Conservation (phyloP, 2,329 filamentous ascomycete species). For the Pestalotiopsis sp. region DNA sequence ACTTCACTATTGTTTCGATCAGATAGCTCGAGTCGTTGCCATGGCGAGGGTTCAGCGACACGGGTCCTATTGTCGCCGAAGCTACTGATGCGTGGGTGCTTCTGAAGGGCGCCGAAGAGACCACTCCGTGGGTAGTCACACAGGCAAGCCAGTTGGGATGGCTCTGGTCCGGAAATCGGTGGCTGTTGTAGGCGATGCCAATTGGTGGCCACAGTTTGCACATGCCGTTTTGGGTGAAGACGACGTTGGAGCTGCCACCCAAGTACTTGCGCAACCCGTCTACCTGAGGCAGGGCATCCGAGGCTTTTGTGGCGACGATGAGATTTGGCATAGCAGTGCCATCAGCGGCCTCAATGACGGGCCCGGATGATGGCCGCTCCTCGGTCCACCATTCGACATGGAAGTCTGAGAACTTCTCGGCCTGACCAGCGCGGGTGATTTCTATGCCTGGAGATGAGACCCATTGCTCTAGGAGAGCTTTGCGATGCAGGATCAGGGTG, state of each 20-base stretch:
- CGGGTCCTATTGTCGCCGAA: slow-evolving; percentile 49
- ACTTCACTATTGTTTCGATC: slow-evolving; percentile 41
- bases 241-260: slow-evolving; percentile 68
- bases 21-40: slow-evolving; percentile 36
- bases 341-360: slow-evolving; percentile 41
- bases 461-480: slow-evolving; percentile 53
- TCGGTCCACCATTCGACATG: slow-evolving; percentile 59
- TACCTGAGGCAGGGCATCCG: slow-evolving; percentile 64
- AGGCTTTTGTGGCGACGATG: slow-evolving; percentile 78
- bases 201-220: slow-evolving; percentile 63
- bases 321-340: slow-evolving; percentile 65
- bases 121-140: slow-evolving; percentile 60
- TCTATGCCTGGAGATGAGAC: slow-evolving; percentile 43
- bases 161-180: slow-evolving; percentile 38
- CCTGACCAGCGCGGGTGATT: slow-evolving; percentile 38
- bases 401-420: slow-evolving; percentile 39
- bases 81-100: slow-evolving; percentile 56
- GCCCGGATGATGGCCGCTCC: slow-evolving; percentile 37
- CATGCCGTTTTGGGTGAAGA: slow-evolving; percentile 88
- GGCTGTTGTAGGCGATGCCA: slow-evolving; percentile 43
- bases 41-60: slow-evolving; percentile 33
- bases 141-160: slow-evolving; percentile 74
- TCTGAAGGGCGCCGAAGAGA: slow-evolving; percentile 50
- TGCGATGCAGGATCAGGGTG: slow-evolving; percentile 77
- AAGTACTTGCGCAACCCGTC: slow-evolving; percentile 63